These are phyloP conservation scores for Rosellinia necatrix DNA, from an alignment of 2,329 filamentous ascomycete species.

Conservation along the genomic window DNA sequence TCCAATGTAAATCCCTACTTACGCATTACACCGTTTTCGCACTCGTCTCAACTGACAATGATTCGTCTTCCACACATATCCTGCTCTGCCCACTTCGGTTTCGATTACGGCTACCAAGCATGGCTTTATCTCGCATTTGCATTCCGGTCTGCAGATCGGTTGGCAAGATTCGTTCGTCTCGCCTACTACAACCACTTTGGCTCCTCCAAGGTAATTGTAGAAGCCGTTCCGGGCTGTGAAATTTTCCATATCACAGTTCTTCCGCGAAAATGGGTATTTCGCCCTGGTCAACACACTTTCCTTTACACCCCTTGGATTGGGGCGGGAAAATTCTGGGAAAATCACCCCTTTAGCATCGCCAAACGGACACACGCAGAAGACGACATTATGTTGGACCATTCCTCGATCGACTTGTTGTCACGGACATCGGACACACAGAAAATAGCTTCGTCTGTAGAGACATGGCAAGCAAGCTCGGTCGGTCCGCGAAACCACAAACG, in stretches of 20 bases:
- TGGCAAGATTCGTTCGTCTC: slow-evolving; percentile 27
- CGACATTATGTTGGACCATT: not conserved
- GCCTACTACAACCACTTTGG: slow-evolving; percentile 30
- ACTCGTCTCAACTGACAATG: too few species aligned
- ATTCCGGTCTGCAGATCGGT: slow-evolving; percentile 32
- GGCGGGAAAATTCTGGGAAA: slow-evolving; percentile 32
- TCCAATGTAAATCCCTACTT: too few species aligned
- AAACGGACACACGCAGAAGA: slow-evolving; percentile 18
- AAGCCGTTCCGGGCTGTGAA: slow-evolving; percentile 22
- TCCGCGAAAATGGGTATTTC: slow-evolving; percentile 10
- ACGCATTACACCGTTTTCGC: too few species aligned
- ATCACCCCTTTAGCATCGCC: slow-evolving; percentile 35
- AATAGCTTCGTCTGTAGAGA: not conserved
- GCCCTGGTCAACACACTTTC: slow-evolving; percentile 28
- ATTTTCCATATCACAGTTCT: slow-evolving; percentile 26
- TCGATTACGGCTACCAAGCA: slow-evolving; percentile 35
- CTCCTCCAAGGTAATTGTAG: slow-evolving; percentile 13
- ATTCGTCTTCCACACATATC: too few species aligned
- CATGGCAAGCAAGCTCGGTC: not conserved
- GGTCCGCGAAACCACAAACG: not conserved
- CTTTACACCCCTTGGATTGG: slow-evolving; percentile 29
- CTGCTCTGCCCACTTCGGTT: slow-evolving; percentile 31
- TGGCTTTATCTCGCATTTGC: slow-evolving; percentile 35
- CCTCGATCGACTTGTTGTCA: not conserved
- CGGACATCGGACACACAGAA: not conserved